Percentiles rank a stretch among this genome's conserved stretches.
phyloP scores from a whole-genome alignment of 148 eudicot genomes.

The Fagopyrum tataricum region DNA sequence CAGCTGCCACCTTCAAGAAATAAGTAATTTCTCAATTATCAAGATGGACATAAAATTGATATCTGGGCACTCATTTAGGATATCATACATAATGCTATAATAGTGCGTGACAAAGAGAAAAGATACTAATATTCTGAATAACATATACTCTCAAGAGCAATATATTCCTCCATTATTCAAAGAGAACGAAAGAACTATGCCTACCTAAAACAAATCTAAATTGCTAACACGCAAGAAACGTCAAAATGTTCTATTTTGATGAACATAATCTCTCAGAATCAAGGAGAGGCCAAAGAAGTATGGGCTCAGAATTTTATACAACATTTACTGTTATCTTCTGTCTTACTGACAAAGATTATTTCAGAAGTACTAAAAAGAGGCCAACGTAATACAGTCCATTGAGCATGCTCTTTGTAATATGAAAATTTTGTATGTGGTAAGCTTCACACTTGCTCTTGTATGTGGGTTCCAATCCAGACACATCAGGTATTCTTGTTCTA shows the following conservation, averaged over 20 bases:
- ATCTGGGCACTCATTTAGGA: neutral
- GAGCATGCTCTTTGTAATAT: neutral
- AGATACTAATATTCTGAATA: neutral
- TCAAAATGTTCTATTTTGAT: neutral
- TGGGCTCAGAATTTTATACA: neutral
- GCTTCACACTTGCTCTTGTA: neutral
- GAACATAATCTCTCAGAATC: neutral
- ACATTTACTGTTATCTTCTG: neutral
- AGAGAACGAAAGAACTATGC: neutral
- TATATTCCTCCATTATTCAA: neutral
- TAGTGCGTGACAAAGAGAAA: neutral
- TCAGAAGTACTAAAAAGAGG: neutral
- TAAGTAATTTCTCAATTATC: neutral
- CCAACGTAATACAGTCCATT: neutral
- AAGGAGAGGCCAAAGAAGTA: neutral
- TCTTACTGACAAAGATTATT: neutral
- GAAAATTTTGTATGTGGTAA: neutral
- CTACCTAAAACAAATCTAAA: neutral
- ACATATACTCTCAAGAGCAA: neutral
- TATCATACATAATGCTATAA: neutral
- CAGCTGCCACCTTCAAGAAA: constrained; percentile 66
- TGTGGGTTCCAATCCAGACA: neutral
- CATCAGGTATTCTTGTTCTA: constrained; percentile 4
- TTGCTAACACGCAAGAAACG: neutral
- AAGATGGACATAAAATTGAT: neutral